Percentiles rank a stretch among this genome's conserved stretches.
These are phyloP conservation scores for Tulasnella calospora DNA, from an alignment of 768 basidiomycete genomes.

Conservation along the genomic window DNA sequence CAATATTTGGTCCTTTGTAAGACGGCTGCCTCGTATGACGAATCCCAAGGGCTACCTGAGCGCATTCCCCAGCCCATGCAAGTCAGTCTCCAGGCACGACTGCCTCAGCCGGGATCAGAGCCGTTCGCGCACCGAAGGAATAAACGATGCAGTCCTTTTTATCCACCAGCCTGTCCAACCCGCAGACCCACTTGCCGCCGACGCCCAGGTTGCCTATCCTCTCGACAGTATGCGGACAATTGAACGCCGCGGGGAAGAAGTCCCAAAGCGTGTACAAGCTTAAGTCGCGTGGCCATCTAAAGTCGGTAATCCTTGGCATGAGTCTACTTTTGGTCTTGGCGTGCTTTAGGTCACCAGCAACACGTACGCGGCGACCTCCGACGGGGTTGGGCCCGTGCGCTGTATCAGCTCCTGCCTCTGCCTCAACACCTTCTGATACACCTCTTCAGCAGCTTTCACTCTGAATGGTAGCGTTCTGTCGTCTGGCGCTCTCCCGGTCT, in stretches of 20 bases:
- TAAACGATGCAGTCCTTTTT: constrained; percentile 27
- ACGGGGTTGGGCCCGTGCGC: background rate
- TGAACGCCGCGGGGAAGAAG: constrained; percentile 29
- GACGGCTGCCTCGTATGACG: constrained; percentile 58
- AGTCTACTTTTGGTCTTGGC: background rate
- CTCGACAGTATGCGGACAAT: constrained; percentile 24
- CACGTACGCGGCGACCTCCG: constrained; percentile 22
- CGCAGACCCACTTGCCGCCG: constrained; percentile 27
- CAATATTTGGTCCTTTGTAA: constrained; percentile 41
- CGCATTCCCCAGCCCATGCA: background rate
- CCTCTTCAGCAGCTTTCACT: constrained; percentile 10
- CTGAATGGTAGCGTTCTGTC: background rate
- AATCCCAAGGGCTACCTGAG: constrained; percentile 44
- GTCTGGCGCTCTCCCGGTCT: background rate
- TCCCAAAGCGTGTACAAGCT: constrained; percentile 28
- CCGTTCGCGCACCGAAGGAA: constrained; percentile 1
- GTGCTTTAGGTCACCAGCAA: background rate
- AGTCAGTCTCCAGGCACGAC: constrained; percentile 24
- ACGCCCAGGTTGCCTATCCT: constrained; percentile 24
- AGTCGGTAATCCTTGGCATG: background rate
- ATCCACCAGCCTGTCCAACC: constrained; percentile 17
- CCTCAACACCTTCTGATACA: constrained; percentile 17
- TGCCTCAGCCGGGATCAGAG: background rate
- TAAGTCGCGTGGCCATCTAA: constrained; percentile 14
- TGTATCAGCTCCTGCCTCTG: constrained; percentile 16